Evolutionary conservation across 1,284 basidiomycete species (phyloP).

Genomic region (Heterobasidion parviporum): DNA sequence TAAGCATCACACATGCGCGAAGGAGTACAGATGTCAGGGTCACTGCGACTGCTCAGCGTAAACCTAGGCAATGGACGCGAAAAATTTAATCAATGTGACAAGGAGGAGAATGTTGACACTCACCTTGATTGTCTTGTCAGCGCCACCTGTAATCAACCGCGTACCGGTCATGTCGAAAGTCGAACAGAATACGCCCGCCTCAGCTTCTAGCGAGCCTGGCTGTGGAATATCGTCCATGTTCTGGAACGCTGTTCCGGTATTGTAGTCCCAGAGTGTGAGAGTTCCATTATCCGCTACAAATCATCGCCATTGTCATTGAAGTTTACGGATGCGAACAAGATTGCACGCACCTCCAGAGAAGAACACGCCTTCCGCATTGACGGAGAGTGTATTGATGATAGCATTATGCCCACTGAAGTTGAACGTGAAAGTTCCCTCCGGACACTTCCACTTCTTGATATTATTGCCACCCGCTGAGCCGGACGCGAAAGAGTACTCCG

Average conservation of each 20-base stretch:
- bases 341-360: slow-evolving; percentile 83
- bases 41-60: too few species aligned
- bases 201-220: slow-evolving; percentile 94
- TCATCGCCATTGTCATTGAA: neutral
- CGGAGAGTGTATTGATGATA: slow-evolving; percentile 93
- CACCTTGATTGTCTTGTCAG: slow-evolving; percentile 98
- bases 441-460: slow-evolving; percentile 99
- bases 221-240: slow-evolving; percentile 91
- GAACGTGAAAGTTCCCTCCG: slow-evolving; percentile 90
- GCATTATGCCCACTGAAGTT: slow-evolving; percentile 96
- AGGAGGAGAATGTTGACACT: slow-evolving; percentile 5
- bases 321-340: neutral
- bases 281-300: slow-evolving; percentile 79
- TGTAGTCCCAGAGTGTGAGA: slow-evolving; percentile 89
- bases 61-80: too few species aligned
- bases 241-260: slow-evolving; percentile 93
- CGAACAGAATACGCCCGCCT: slow-evolving; percentile 92
- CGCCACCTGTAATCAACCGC: slow-evolving; percentile 90
- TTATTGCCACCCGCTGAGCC: slow-evolving; percentile 96
- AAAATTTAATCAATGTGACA: too few species aligned
- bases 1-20: too few species aligned
- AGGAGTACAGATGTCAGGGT: too few species aligned
- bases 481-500: slow-evolving; percentile 93
- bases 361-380: slow-evolving; percentile 94
- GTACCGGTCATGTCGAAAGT: slow-evolving; percentile 96